Evolutionary conservation across 1,139 yeast species (phyloP).

Genomic region (Geotrichum phurueaensis): DNA sequence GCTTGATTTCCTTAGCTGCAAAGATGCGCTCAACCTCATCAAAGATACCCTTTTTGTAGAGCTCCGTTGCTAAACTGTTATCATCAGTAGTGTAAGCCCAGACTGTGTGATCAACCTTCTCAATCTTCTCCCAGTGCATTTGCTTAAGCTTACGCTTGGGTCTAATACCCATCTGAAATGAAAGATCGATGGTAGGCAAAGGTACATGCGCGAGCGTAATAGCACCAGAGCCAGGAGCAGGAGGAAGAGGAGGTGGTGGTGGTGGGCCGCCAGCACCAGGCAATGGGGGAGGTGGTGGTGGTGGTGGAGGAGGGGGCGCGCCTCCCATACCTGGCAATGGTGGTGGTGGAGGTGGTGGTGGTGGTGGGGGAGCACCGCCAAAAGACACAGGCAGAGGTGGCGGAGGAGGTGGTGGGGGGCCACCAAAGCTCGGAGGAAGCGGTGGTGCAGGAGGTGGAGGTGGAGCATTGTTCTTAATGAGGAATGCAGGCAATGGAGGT

Average conservation of each 20-base stretch:
- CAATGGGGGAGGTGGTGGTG: slow-evolving; percentile 35
- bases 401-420: slow-evolving; percentile 35
- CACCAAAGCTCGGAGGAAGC: slow-evolving; percentile 29
- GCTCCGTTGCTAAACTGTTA: slow-evolving; percentile 45
- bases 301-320: slow-evolving; percentile 33
- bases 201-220: slow-evolving; percentile 19
- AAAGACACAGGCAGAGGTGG: slow-evolving; percentile 27
- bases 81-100: slow-evolving; percentile 61
- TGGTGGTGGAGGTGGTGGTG: slow-evolving; percentile 32
- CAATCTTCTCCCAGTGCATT: slow-evolving; percentile 89
- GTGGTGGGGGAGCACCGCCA: slow-evolving; percentile 23
- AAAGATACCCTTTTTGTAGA: slow-evolving; percentile 66
- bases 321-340: slow-evolving; percentile 18
- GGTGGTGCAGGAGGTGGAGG: slow-evolving; percentile 37
- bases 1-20: slow-evolving; percentile 54
- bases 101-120: slow-evolving; percentile 61
- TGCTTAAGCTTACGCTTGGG: slow-evolving; percentile 74
- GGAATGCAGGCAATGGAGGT: slow-evolving; percentile 32
- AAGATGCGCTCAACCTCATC: slow-evolving; percentile 75
- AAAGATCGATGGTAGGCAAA: slow-evolving; percentile 19
- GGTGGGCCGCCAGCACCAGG: slow-evolving; percentile 22
- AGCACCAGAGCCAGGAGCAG: slow-evolving; percentile 24
- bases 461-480: slow-evolving; percentile 36
- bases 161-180: slow-evolving; percentile 32
- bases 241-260: slow-evolving; percentile 25